Evolutionary conservation across 176 grass and related monocot genomes (phyloP).

Genomic region (Stipa capillata): DNA sequence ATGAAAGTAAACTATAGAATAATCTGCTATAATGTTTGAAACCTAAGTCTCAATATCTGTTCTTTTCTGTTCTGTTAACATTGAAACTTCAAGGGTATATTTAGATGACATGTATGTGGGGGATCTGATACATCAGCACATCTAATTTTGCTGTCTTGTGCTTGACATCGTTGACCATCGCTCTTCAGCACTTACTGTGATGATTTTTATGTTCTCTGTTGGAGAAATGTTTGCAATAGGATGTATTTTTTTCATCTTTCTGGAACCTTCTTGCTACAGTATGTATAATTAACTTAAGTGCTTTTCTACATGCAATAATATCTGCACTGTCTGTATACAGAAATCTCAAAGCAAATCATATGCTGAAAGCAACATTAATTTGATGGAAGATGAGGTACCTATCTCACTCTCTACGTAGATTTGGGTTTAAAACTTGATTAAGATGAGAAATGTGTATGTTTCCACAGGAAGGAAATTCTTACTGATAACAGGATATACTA

Average conservation of each 20-base stretch:
- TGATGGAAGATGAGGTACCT: conserved; percentile 69
- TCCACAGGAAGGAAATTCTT: neutral
- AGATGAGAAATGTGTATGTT: neutral
- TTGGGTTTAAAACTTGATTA: neutral
- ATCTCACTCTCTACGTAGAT: neutral
- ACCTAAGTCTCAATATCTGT: neutral
- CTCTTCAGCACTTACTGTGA: conserved; percentile 2
- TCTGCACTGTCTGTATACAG: conserved; percentile 37
- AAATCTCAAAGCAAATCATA: conserved; percentile 26
- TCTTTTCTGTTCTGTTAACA: neutral
- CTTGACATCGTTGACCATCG: neutral
- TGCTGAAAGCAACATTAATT: conserved; percentile 33
- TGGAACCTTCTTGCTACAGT: neutral
- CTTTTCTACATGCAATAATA: conserved; percentile 4
- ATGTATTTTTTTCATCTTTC: neutral
- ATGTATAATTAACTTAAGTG: neutral
- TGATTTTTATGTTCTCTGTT: neutral
- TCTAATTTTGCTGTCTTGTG: neutral
- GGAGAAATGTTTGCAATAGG: neutral
- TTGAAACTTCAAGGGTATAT: neutral
- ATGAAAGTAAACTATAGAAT: neutral
- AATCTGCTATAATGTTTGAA: neutral
- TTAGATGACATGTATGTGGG: neutral
- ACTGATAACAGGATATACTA: neutral
- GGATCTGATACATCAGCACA: neutral